Evolutionary conservation across 768 basidiomycete species (phyloP).

Genomic region (Strobilomyces echinocephalus): DNA sequence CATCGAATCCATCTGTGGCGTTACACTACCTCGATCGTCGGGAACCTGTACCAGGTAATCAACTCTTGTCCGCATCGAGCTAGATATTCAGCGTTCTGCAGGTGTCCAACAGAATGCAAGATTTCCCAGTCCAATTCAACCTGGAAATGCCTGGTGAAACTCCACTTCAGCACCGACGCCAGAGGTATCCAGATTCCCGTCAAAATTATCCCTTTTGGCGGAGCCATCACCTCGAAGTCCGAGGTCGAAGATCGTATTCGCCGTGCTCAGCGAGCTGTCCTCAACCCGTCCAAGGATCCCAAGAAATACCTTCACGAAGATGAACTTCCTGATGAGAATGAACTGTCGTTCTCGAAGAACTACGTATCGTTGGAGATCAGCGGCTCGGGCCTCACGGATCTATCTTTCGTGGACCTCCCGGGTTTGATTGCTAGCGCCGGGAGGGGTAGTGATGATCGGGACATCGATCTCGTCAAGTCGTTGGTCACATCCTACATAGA

Average conservation of each 20-base stretch:
- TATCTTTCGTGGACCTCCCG: slow-evolving; percentile 63
- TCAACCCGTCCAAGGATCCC: too few relatives aligned
- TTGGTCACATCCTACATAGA: slow-evolving; percentile 58
- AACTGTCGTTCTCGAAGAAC: slow-evolving; percentile 47
- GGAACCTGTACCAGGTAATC: slow-evolving; percentile 70
- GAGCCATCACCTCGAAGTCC: too few relatives aligned
- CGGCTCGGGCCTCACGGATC: slow-evolving; percentile 54
- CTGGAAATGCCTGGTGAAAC: slow-evolving; percentile 49
- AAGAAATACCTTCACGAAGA: too few relatives aligned
- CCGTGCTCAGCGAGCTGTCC: too few relatives aligned
- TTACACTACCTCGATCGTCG: slow-evolving; percentile 63
- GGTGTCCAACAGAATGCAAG: slow-evolving; percentile 50
- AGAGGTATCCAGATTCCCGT: too few relatives aligned
- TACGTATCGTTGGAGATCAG: slow-evolving; percentile 56
- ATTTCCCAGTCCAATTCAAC: slow-evolving; percentile 36
- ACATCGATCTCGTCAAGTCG: slow-evolving; percentile 58
- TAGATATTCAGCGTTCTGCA: slow-evolving; percentile 15
- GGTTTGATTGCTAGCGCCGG: slow-evolving; percentile 59
- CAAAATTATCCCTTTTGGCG: too few relatives aligned
- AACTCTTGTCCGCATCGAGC: neutral
- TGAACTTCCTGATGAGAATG: too few relatives aligned
- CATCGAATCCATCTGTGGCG: slow-evolving; percentile 63
- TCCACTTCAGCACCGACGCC: neutral
- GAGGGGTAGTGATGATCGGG: slow-evolving; percentile 42
- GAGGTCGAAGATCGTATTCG: too few relatives aligned